phyloP scores from a whole-genome alignment of 208 protist genomes.

The Leishmania amazonensis region DNA sequence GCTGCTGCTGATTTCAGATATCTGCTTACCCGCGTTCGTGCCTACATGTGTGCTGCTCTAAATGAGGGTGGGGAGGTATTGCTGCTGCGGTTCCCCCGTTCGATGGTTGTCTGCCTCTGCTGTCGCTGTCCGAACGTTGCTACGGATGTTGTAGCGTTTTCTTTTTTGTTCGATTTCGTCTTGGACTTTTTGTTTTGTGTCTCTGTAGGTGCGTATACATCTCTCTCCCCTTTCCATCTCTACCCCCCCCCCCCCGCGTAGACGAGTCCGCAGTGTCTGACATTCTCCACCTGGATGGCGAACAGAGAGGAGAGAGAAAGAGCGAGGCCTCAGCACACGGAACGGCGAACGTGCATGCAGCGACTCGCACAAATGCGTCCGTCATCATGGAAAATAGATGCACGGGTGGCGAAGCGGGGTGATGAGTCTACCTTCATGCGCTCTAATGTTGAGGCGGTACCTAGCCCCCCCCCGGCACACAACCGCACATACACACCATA shows the following conservation, averaged over 20 bases:
- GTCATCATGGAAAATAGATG: background rate
- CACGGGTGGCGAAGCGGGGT: background rate
- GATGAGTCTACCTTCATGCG: background rate
- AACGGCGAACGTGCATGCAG: background rate
- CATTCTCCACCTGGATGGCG: background rate
- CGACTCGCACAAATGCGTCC: background rate
- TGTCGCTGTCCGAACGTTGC: background rate
- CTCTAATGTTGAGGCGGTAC: background rate
- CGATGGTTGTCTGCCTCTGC: background rate
- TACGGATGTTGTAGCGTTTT: slow-evolving; percentile 11
- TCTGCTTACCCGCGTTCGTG: background rate
- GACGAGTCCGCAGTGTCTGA: background rate
- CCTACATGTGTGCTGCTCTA: background rate
- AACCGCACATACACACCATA: background rate
- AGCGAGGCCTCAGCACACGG: background rate
- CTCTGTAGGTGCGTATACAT: slow-evolving; percentile 8
- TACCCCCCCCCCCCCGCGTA: background rate
- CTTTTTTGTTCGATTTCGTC: background rate
- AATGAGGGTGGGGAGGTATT: background rate
- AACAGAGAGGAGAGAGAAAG: background rate
- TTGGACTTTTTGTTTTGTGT: background rate
- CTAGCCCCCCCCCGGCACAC: background rate
- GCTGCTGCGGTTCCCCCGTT: background rate
- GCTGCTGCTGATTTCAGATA: slow-evolving; percentile 1
- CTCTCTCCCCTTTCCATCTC: slow-evolving; percentile 1